Evolutionary conservation across 1,284 basidiomycete genomes (phyloP), one percentile per base, ranked within the genome.

Genomic region (Trichosporon sp.): DNA sequence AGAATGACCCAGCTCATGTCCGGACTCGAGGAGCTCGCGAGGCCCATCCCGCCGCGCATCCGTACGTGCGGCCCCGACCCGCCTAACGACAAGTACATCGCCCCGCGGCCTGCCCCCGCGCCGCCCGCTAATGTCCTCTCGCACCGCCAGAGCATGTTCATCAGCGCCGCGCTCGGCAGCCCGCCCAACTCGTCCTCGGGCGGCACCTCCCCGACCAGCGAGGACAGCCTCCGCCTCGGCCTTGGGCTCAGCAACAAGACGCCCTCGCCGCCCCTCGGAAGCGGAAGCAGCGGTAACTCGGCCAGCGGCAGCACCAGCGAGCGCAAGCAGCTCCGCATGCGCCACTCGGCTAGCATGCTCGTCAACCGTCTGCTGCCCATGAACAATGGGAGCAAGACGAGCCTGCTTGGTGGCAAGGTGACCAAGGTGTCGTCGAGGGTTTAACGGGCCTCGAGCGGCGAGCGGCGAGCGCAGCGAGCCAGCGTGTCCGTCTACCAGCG

Each of bases 31-130:
- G 49, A 29, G 25, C 49, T 54, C 27, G 49, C 49, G 11, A 54
- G 21, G 49, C 49, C 49, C 7, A 13, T 54, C 25, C 49, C 49
- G 3, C 49, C 49, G 25, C 49, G 49, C 25, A 31, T 54, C 14
- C 49, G 49, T 16, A 54, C 49, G 25, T 54, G 49, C 10, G 49
- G 49, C 25, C 49, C 49, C 49, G 49, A 54, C 27, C 49, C 49
- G 14, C 49, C 49, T 3, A 54, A 54, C 49, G 49, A 54, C 49
- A 54, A 54, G 16, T 64, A 44, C 46, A 25, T 64, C 23, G 62
- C 62, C 19, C 65, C 65, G 16, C 65, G 63, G 10, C 62, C 62
- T 3, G 63, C 65, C 2, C 65, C 65, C 1, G 27, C 61, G 10
- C 65, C 65, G 19, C 65, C 65, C 2, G 49, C 49, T 7, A 54